Evolutionary conservation across 2,329 filamentous ascomycete species (phyloP).

Genomic region (Tolypocladium capitatum): DNA sequence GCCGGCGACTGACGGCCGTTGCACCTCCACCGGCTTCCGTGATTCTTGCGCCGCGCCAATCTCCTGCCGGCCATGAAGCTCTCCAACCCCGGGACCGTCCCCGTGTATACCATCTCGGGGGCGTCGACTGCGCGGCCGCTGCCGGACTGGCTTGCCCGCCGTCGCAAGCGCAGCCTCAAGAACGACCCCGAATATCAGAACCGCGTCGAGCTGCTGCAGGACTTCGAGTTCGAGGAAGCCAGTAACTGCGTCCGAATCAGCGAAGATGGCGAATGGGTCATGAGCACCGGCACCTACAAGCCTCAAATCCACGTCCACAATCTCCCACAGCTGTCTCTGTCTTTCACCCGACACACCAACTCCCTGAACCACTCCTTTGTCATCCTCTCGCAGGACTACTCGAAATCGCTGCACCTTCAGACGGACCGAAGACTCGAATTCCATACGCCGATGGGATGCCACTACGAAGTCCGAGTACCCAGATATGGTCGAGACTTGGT

Average conservation of each 20-base stretch:
- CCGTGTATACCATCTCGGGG: slow-evolving; percentile 91
- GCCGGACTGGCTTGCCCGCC: slow-evolving; percentile 87
- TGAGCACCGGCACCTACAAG: slow-evolving; percentile 74
- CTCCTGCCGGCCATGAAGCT: slow-evolving; percentile 50
- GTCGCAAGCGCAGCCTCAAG: slow-evolving; percentile 82
- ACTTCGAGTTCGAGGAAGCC: slow-evolving; percentile 96
- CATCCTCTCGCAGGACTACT: slow-evolving; percentile 79
- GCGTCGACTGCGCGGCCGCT: slow-evolving; percentile 76
- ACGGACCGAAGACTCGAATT: slow-evolving; percentile 85
- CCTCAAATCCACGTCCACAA: slow-evolving; percentile 80
- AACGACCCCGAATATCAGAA: slow-evolving; percentile 87
- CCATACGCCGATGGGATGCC: slow-evolving; percentile 76
- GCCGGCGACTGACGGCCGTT: background rate
- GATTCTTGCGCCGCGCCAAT: background rate
- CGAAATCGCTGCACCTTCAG: slow-evolving; percentile 88
- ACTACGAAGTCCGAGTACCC: slow-evolving; percentile 80
- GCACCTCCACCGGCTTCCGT: background rate
- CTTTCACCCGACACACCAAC: slow-evolving; percentile 82
- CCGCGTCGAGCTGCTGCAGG: slow-evolving; percentile 86
- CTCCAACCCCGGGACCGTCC: slow-evolving; percentile 67
- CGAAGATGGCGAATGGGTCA: slow-evolving; percentile 93
- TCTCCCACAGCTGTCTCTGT: slow-evolving; percentile 84
- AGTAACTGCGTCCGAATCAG: slow-evolving; percentile 81
- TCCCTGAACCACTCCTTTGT: slow-evolving; percentile 85
- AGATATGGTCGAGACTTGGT: slow-evolving; percentile 82